phyloP scores from a whole-genome alignment of 331 rosid species.

The Arachis monticola region DNA sequence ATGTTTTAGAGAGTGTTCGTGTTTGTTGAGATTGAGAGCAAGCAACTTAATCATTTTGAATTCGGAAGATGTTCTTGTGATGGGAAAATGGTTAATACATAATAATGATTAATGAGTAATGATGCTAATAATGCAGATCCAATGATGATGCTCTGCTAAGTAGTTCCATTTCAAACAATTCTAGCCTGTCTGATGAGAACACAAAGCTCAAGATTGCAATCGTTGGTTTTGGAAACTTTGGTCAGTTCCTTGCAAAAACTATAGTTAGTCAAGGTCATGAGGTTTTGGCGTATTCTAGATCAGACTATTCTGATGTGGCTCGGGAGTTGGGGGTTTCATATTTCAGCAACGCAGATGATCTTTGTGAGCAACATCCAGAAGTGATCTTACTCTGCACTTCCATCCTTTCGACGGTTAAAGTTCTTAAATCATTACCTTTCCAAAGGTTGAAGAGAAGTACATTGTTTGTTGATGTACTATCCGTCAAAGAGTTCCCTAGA shows the following conservation, averaged over 20 bases:
- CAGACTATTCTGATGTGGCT: constrained; percentile 72
- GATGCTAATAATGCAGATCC: constrained; percentile 49
- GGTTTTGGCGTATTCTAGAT: constrained; percentile 73
- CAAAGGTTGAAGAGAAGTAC: constrained; percentile 81
- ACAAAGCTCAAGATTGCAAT: constrained; percentile 70
- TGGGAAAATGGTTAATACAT: constrained; percentile 22
- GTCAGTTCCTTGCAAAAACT: constrained; percentile 83
- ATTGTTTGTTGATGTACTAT: constrained; percentile 85
- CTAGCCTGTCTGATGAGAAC: constrained; percentile 39
- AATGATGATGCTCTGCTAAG: constrained; percentile 26
- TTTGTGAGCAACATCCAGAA: constrained; percentile 91
- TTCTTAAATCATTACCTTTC: constrained; percentile 71
- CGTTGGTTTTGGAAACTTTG: constrained; percentile 86
- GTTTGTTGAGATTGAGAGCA: neutral
- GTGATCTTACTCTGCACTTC: constrained; percentile 88
- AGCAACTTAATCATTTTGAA: constrained; percentile 16
- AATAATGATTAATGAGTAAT: neutral
- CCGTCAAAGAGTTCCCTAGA: constrained; percentile 86
- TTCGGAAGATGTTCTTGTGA: constrained; percentile 21
- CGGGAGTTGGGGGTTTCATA: constrained; percentile 59
- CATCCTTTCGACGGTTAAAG: constrained; percentile 78
- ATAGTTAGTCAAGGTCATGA: constrained; percentile 67
- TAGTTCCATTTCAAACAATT: constrained; percentile 34
- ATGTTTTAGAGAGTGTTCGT: neutral
- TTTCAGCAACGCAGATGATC: constrained; percentile 67